Evolutionary conservation across 306 rosid species (phyloP).

Genomic region (Cucurbita pepo): DNA sequence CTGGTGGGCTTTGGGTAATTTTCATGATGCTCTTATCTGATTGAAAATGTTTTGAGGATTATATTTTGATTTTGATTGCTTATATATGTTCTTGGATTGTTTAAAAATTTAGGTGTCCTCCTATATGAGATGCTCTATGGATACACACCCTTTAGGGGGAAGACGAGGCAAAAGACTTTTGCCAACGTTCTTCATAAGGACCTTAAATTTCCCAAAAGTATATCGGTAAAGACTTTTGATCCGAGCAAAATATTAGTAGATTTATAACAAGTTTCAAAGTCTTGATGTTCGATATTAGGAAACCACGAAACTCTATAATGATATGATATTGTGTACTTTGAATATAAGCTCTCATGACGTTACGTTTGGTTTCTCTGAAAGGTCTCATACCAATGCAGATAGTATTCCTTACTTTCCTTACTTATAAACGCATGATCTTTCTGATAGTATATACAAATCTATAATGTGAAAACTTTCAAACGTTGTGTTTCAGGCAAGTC

Average conservation of each 20-base stretch:
- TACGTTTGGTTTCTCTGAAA: no score
- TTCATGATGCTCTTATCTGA: not conserved
- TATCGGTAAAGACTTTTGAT: constrained; percentile 27
- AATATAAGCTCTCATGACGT: no score
- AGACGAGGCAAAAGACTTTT: constrained; percentile 81
- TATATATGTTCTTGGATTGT: not conserved
- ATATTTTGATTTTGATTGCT: not conserved
- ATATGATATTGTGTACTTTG: no score
- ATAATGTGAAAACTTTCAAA: not conserved
- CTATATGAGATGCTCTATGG: constrained; percentile 83
- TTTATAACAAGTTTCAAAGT: not conserved
- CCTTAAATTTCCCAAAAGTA: constrained; percentile 74
- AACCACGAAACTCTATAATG: no score
- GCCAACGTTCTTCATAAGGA: constrained; percentile 91
- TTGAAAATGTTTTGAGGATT: not conserved
- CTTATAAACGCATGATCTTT: no score
- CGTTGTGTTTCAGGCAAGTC: constrained; percentile 50
- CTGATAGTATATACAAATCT: not conserved
- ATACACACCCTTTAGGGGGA: constrained; percentile 86
- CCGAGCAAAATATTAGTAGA: not conserved
- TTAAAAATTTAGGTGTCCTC: constrained; percentile 38
- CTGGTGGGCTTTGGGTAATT: constrained; percentile 98
- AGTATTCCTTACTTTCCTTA: no score
- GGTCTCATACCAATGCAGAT: no score
- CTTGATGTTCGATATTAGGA: no score